phyloP scores from a whole-genome alignment of 1,139 yeast genomes.

The Scheffersomyces titani region DNA sequence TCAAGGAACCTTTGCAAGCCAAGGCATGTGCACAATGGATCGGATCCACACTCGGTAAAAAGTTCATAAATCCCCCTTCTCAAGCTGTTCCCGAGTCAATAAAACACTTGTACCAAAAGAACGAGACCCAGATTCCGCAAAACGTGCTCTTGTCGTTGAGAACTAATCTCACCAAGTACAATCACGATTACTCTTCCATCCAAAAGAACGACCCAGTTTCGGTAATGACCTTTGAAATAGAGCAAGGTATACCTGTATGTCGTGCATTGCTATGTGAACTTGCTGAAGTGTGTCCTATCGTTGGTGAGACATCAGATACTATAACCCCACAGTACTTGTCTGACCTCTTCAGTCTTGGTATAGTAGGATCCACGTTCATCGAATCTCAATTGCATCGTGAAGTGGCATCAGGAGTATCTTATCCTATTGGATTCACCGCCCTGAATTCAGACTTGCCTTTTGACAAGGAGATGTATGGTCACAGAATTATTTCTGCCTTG shows the following conservation, averaged over 20 bases:
- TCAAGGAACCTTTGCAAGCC: constrained; percentile 31
- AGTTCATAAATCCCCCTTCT: constrained; percentile 9
- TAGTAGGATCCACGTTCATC: constrained; percentile 34
- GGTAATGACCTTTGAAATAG: constrained; percentile 34
- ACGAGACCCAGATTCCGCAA: constrained; percentile 4
- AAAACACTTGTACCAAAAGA: constrained; percentile 11
- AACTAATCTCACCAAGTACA: constrained; percentile 32
- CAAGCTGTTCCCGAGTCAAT: constrained; percentile 13
- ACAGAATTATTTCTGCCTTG: constrained; percentile 32
- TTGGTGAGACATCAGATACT: constrained; percentile 45
- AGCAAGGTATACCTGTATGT: constrained; percentile 41
- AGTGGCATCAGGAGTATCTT: constrained; percentile 45
- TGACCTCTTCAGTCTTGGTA: constrained; percentile 42
- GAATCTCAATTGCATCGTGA: constrained; percentile 52
- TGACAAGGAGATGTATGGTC: constrained; percentile 23
- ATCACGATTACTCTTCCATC: constrained; percentile 11
- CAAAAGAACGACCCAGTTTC: constrained; percentile 10
- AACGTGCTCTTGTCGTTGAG: constrained; percentile 24
- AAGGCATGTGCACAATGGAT: constrained; percentile 47
- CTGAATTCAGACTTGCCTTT: constrained; percentile 21
- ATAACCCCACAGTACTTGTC: constrained; percentile 48
- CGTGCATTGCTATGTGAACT: constrained; percentile 37
- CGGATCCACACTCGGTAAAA: constrained; percentile 20
- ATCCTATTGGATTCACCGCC: constrained; percentile 43
- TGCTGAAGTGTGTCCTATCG: constrained; percentile 38